Evolutionary conservation across 371 early-diverging fungal genomes (phyloP).

Genomic region (Haplosporangium sp.): DNA sequence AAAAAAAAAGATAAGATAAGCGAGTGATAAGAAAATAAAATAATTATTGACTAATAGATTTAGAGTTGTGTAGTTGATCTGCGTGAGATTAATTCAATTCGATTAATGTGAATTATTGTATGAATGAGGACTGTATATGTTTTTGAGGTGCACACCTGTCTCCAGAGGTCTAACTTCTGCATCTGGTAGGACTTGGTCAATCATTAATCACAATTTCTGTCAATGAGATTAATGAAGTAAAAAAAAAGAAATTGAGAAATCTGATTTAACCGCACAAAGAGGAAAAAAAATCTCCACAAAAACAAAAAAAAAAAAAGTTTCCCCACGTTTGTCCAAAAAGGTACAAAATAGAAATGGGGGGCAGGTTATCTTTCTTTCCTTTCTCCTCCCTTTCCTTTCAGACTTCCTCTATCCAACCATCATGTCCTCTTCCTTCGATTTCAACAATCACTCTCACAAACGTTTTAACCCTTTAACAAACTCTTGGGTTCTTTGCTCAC

Average conservation of each 20-base stretch:
- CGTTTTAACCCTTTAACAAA: slow-evolving; percentile 91
- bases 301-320: too few species aligned
- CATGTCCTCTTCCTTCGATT: slow-evolving; percentile 63
- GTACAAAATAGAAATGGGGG: too few species aligned
- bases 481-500: slow-evolving; percentile 94
- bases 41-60: neutral
- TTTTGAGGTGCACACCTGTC: slow-evolving; percentile 21
- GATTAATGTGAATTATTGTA: too few species aligned
- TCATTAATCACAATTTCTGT: slow-evolving; percentile 5
- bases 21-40: neutral
- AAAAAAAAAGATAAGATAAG: slow-evolving; percentile 6
- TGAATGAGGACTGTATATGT: neutral
- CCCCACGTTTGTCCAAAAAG: neutral
- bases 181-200: slow-evolving; percentile 49
- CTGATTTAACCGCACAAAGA: too few species aligned
- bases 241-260: too few species aligned
- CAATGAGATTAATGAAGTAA: too few species aligned
- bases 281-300: too few species aligned
- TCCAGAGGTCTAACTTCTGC: slow-evolving; percentile 36
- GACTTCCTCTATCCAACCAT: neutral
- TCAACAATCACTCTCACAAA: slow-evolving; percentile 83
- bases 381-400: neutral
- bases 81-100: too few species aligned
- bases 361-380: neutral
- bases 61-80: slow-evolving; percentile 3